These are phyloP conservation scores for Hypocreales sp. DNA, from an alignment of 2,329 filamentous ascomycete genomes.

Conservation along the genomic window DNA sequence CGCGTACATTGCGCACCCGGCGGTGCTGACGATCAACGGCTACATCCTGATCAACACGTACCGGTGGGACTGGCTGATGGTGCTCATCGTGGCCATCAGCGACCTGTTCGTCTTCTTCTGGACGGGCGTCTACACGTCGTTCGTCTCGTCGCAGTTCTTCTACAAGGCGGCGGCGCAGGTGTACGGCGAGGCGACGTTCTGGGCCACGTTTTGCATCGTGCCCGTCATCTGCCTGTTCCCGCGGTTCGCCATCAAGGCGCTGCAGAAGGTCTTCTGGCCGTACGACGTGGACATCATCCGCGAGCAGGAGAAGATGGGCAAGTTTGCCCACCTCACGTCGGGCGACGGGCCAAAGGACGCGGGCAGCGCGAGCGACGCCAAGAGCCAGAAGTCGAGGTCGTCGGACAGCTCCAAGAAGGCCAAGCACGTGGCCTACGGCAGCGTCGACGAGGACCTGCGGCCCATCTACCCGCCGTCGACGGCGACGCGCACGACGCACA, in stretches of 20 bases:
- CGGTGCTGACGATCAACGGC: constrained; percentile 77
- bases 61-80: constrained; percentile 94
- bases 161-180: constrained; percentile 67
- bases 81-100: constrained; percentile 68
- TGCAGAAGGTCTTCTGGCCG: constrained; percentile 90
- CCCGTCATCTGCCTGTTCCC: constrained; percentile 74
- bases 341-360: constrained; percentile 18
- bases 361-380: constrained; percentile 20
- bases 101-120: constrained; percentile 85
- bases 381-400: constrained; percentile 30
- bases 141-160: constrained; percentile 37
- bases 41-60: constrained; percentile 96
- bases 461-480: constrained; percentile 91
- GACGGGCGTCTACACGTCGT: constrained; percentile 69
- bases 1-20: constrained; percentile 69
- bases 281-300: constrained; percentile 91
- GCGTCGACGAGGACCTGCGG: constrained; percentile 71
- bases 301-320: constrained; percentile 73
- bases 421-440: constrained; percentile 42
- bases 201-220: constrained; percentile 68
- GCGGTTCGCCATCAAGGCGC: constrained; percentile 68
- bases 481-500: constrained; percentile 57
- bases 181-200: constrained; percentile 72
- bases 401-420: constrained; percentile 41
- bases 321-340: constrained; percentile 53